Percentiles rank a stretch among this genome's conserved stretches.
Evolutionary conservation across 75 land plant genomes (phyloP).

Genomic region (Pseudotsuga menziesii): DNA sequence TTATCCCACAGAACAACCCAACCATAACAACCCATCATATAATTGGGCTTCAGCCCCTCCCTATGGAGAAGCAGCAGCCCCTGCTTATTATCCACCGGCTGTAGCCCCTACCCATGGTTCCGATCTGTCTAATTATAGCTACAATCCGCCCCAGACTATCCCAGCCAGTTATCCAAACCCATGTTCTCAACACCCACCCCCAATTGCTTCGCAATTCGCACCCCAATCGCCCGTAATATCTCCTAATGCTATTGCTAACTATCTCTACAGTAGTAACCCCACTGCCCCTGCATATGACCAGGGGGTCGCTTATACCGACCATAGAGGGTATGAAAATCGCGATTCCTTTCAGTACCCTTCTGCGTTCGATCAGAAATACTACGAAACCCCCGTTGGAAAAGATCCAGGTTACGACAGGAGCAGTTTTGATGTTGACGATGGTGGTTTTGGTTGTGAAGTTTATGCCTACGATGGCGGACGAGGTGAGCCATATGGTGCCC

Average conservation of each 20-base stretch:
- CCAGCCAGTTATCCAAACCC: background rate
- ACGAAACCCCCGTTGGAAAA: slow-evolving; percentile 3
- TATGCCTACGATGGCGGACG: slow-evolving; percentile 68
- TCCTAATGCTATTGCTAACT: background rate
- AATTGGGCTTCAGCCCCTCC: too few species aligned
- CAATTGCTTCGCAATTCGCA: background rate
- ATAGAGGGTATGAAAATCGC: slow-evolving; percentile 17
- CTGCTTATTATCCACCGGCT: background rate
- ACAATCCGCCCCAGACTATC: slow-evolving; percentile 14
- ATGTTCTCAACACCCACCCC: background rate
- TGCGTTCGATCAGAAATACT: slow-evolving; percentile 9
- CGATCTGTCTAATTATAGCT: slow-evolving; percentile 11
- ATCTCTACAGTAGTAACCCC: slow-evolving; percentile 4
- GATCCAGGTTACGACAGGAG: slow-evolving; percentile 3
- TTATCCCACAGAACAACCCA: too few species aligned
- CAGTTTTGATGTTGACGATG: slow-evolving; percentile 15
- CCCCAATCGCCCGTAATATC: background rate
- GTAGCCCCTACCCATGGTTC: slow-evolving; percentile 8
- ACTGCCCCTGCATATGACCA: slow-evolving; percentile 13
- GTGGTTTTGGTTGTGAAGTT: slow-evolving; percentile 41
- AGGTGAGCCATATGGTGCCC: slow-evolving; percentile 74
- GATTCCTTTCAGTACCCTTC: slow-evolving; percentile 12
- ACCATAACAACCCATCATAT: too few species aligned
- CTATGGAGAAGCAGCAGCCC: too few species aligned
- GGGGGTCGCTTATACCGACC: slow-evolving; percentile 4